phyloP scores from a whole-genome alignment of 2,329 filamentous ascomycete genomes.

The Aspergillus japonicus region DNA sequence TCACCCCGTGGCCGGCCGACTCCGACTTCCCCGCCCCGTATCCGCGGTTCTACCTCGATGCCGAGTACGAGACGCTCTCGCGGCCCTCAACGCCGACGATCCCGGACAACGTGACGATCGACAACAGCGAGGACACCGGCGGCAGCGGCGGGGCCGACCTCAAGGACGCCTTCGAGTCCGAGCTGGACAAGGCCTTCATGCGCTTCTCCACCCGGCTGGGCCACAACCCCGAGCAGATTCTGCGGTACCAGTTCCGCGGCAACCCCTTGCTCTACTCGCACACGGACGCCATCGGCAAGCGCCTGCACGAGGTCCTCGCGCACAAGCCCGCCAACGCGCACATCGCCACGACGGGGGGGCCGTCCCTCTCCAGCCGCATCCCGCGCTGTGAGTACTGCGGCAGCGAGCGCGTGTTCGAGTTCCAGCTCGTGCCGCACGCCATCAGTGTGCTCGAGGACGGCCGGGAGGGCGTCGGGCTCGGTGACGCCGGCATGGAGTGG shows the following conservation, averaged over 20 bases:
- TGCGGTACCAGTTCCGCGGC: slow-evolving; percentile 76
- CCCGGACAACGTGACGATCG: slow-evolving; percentile 48
- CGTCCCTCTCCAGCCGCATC: slow-evolving; percentile 48
- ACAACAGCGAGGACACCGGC: slow-evolving; percentile 37
- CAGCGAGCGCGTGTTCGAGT: slow-evolving; percentile 74
- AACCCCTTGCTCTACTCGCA: slow-evolving; percentile 77
- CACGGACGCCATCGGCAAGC: slow-evolving; percentile 68
- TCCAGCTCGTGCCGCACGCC: slow-evolving; percentile 86
- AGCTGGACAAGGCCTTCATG: slow-evolving; percentile 73
- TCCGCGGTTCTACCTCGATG: slow-evolving; percentile 77
- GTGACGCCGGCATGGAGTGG: slow-evolving; percentile 92
- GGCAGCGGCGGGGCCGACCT: slow-evolving; percentile 43
- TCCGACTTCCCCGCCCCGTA: slow-evolving; percentile 68
- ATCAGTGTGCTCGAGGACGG: slow-evolving; percentile 82
- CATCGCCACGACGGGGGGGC: slow-evolving; percentile 28
- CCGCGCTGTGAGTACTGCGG: slow-evolving; percentile 78
- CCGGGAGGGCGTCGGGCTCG: slow-evolving; percentile 60
- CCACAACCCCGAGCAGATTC: slow-evolving; percentile 79
- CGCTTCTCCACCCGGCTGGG: slow-evolving; percentile 74
- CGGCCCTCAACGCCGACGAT: slow-evolving; percentile 50
- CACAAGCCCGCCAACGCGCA: slow-evolving; percentile 20
- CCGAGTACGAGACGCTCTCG: slow-evolving; percentile 85
- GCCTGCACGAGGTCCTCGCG: slow-evolving; percentile 46
- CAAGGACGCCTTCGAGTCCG: slow-evolving; percentile 73
- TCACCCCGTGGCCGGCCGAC: slow-evolving; percentile 73